phyloP scores from a whole-genome alignment of 345 rosid genomes.

The Draba incana region DNA sequence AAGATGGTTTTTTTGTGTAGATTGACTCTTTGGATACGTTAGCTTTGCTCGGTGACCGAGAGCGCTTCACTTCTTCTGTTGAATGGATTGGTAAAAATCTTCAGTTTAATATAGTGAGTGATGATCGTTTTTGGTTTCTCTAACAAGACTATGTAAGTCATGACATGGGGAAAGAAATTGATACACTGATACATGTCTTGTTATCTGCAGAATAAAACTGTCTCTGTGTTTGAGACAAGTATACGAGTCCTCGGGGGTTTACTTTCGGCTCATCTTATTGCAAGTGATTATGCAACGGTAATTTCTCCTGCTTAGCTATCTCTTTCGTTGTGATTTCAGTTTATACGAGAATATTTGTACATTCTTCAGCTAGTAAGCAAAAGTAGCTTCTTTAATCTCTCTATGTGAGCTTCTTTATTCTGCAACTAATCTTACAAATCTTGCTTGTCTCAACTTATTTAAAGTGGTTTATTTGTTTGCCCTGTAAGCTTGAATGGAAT shows the following conservation, averaged over 20 bases:
- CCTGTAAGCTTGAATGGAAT: slow-evolving; percentile 3
- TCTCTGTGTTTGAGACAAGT: slow-evolving; percentile 87
- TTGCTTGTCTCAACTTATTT: background rate
- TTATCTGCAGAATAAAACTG: slow-evolving; percentile 86
- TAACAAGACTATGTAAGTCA: slow-evolving; percentile 10
- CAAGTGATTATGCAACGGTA: slow-evolving; percentile 98
- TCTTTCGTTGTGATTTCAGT: slow-evolving; percentile 22
- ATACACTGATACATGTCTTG: slow-evolving; percentile 14
- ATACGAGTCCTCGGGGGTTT: slow-evolving; percentile 96
- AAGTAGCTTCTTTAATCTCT: background rate
- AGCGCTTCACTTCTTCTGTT: slow-evolving; percentile 73
- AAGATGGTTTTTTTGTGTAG: slow-evolving; percentile 45
- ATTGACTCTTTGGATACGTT: slow-evolving; percentile 91
- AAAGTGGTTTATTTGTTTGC: slow-evolving; percentile 1
- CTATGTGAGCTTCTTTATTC: background rate
- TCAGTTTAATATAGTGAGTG: slow-evolving; percentile 98
- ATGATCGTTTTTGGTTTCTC: slow-evolving; percentile 39
- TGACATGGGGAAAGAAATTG: background rate
- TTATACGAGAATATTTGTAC: background rate
- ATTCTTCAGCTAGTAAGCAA: slow-evolving; percentile 4
- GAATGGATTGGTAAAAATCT: slow-evolving; percentile 98
- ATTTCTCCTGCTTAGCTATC: slow-evolving; percentile 10
- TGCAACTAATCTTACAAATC: background rate
- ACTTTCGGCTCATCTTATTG: slow-evolving; percentile 97
- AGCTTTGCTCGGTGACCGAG: slow-evolving; percentile 87